Base-by-base conservation (phyloP, 1,284 basidiomycete genomes). In the Malassezia psittaci region DNA sequence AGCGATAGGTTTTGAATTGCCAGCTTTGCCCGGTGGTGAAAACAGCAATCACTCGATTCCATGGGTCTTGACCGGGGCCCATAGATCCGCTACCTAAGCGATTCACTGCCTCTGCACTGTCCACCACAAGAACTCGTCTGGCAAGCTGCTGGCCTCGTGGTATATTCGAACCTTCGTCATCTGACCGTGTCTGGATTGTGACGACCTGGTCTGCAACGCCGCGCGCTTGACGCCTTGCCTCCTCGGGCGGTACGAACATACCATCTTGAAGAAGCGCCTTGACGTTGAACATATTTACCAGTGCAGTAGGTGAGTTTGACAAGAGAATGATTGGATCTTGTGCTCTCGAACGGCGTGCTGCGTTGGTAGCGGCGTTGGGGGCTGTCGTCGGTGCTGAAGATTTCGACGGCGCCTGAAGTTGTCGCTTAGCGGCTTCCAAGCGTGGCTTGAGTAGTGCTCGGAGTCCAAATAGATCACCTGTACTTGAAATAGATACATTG, bases 251-350 rank as follows among this genome's bases (percentile, higher is more conserved):
- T 7, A 77, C 84, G 67, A 77, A 90, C 81, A 83, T 78, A 1
- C 90, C 83, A 68, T 96, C 87, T 77, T 96, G 88, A 15, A 98
- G 77, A 76, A 96, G 93, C 43, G 82, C 82, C 74, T 88, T 88
- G 58, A 96, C 89, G 75, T 98, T 98, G 81, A 91, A 86, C 89
- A 98, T 94, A 5, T 89, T 96, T 69, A 98, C 84, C 51, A 98
- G 82, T 8, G 90, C 85, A 0, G 91, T 96, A 0, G 90, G 90
- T 1, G 88, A 90, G 0, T 90, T 94, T 0, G 90, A 93, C 37
- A 98, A 90, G 77, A 96, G 85, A 74, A 96, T 91, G 70, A 98
- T 96, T 0, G 91, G 91, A 75, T 86, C 65, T 51, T 69, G 69
- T 2, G 69, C 64, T 33, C 75, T 64, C 41, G 63, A 61, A 45